Base-by-base conservation (phyloP, 1,139 yeast species). In the Geotrichum macrosporum region DNA sequence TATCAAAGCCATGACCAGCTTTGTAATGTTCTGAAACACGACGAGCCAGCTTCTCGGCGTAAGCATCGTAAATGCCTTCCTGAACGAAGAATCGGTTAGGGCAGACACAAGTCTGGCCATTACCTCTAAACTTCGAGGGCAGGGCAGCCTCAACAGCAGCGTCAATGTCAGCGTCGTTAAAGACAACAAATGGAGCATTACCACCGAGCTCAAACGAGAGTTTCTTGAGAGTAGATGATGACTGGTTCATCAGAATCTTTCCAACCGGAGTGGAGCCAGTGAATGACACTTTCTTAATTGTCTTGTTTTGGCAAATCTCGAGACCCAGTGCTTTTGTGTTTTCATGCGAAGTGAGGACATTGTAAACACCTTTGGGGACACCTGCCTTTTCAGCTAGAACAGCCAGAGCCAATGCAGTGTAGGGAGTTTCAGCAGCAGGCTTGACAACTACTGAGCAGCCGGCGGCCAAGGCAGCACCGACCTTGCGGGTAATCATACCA, bases 201-300 rank as follows among this genome's bases (percentile, higher is more conserved):
- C 96, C 97, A 39, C 97, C 97, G 45, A 88, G 72, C 67, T 89
- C 96, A 62, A 89, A 76, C 0, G 94, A 83, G 35, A 85, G 70
- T 63, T 88, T 88, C 67, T 89, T 89, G 61, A 88, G 72, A 6
- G 94, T 82, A 2, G 81, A 71, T 1, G 95, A 71, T 6, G 88
- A 74, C 65, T 86, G 95, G 40, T 71, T 63, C 94, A 86, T 84
- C 57, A 88, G 73, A 41, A 85, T 64, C 66, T 83, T 81, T 44
- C 96, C 95, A 15, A 87, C 87, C 38, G 71, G 71, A 12, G 96
- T 89, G 5, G 95, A 86, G 3, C 97, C 96, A 10, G 97, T 89
- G 67, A 88, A 89, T 13, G 95, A 80, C 50, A 88, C 75, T 66
- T 89, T 89, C 60, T 77, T 78, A 47, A 88, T 75, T 35, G 69